A percentile compares a stretch with the other conserved stretches of the same genome.
These are phyloP conservation scores for Brassica juncea DNA, from an alignment of 345 rosid genomes.

Conservation along the genomic window DNA sequence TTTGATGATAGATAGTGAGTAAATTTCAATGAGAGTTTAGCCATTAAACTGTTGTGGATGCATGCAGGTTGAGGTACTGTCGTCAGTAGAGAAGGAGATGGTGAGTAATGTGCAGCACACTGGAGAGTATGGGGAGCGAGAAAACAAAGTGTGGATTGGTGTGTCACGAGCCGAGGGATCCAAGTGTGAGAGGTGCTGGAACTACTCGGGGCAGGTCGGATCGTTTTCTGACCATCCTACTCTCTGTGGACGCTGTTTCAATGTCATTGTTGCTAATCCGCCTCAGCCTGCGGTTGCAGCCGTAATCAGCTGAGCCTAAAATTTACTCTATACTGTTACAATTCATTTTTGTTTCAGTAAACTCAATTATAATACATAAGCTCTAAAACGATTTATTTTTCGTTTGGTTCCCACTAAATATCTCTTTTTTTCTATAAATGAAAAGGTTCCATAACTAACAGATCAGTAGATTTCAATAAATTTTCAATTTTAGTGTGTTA, in stretches of 20 bases:
- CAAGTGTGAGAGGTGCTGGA: conserved; percentile 97
- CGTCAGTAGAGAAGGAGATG: conserved; percentile 44
- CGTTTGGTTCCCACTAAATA: neutral
- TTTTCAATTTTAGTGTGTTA: too few relatives aligned
- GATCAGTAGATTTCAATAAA: neutral
- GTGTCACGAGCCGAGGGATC: conserved; percentile 75
- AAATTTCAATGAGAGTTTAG: neutral
- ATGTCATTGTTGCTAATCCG: conserved; percentile 58
- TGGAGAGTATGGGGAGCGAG: conserved; percentile 62
- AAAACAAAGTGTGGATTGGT: conserved; percentile 72
- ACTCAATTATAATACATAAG: neutral
- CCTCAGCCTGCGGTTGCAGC: conserved; percentile 55
- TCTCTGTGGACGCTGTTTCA: conserved; percentile 74
- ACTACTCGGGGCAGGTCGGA: conserved; percentile 70
- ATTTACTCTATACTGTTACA: conserved; percentile 1
- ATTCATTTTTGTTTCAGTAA: conserved; percentile 10
- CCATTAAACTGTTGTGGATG: conserved; percentile 6
- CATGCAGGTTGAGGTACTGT: conserved; percentile 66
- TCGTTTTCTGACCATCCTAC: conserved; percentile 69
- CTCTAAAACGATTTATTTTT: neutral
- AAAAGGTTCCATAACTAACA: neutral
- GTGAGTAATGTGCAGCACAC: conserved; percentile 46
- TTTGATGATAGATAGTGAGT: neutral
- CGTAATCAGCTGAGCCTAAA: conserved; percentile 41
- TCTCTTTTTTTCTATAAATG: too few relatives aligned